Evolutionary conservation across 805 yeast species (phyloP), one percentile per base, ranked within the genome.

Genomic region (Torulaspora franciscae): DNA sequence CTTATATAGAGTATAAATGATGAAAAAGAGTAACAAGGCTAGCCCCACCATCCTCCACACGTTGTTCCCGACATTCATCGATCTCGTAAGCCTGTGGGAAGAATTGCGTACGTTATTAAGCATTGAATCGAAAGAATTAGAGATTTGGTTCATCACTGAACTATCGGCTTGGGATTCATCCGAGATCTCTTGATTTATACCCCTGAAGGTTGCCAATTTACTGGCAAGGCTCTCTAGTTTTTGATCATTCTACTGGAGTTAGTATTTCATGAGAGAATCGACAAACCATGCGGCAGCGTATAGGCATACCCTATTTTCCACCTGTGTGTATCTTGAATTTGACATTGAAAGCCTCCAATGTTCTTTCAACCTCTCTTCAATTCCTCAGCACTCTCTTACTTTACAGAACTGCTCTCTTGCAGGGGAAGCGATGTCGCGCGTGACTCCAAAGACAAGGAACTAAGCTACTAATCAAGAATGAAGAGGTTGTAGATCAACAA

Each of bases 181-280:
- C 53, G 82, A 78, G 29, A 84, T 81, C 47, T 84, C 91, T 50
- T 76, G 76, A 42, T 87, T 83, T 22, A 85, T 78, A 45, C 71
- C 70, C 48, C 85, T 74, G 53, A 84, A 75, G 1, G 81, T 72
- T 1, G 86, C 74, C 30, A 84, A 68, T 59, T 84, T 84, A 41
- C 74, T 71, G 2, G 90, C 85, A 17, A 84, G 70, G 50, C 73
- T 75, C 50, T 82, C 76, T 50, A 84, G 71, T 49, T 81, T 73
- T 29, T 69, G 68, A 58, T 84, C 85, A 64, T 85, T 85, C 72
- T 83, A 11, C 19, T 22, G 10, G 19, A 7, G 45, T 35, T 15
- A 36, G 36, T 42, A 39, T 42, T 33, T 27, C 19, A 13, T 6
- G 1, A 15, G 15, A 35, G 10, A 7, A 23, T 27, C 13, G n/a